Conservation (phyloP, 2,329 filamentous ascomycete species). For the Neurospora sp. region DNA sequence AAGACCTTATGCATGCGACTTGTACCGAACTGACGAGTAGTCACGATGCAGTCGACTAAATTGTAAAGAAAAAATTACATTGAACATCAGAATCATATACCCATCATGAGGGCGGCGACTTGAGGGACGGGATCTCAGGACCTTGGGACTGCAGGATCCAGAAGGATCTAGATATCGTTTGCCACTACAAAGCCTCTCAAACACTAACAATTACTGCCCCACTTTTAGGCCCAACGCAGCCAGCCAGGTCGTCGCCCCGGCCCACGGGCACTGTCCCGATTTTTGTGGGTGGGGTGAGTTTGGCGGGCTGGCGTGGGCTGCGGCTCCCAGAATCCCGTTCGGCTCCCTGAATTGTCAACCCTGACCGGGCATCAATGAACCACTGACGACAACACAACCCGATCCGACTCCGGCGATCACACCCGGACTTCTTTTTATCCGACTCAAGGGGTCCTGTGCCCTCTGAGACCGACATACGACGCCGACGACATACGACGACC, state of each 20-base stretch:
- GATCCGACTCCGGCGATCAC: neutral
- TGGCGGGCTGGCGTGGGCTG: neutral
- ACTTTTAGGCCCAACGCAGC: neutral
- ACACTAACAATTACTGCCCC: neutral
- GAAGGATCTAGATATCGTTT: neutral
- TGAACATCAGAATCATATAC: neutral
- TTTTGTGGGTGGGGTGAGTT: neutral
- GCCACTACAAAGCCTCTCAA: neutral
- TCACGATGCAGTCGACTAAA: neutral
- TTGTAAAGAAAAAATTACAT: neutral
- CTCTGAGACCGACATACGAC: neutral
- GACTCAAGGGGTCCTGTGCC: neutral
- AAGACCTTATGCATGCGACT: neutral
- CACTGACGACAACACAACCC: neutral
- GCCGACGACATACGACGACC: neutral
- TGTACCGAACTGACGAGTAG: neutral
- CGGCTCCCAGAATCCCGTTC: neutral
- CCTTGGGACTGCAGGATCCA: neutral
- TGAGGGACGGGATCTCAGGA: neutral
- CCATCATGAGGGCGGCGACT: neutral
- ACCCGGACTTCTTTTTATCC: neutral
- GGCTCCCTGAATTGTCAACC: neutral
- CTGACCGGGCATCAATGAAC: neutral
- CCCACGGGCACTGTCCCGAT: neutral
- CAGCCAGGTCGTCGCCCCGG: neutral